A percentile compares a stretch with the other conserved stretches of the same genome.
These are phyloP conservation scores for Gloeostereum incarnatum DNA, from an alignment of 768 basidiomycete genomes.

Conservation along the genomic window DNA sequence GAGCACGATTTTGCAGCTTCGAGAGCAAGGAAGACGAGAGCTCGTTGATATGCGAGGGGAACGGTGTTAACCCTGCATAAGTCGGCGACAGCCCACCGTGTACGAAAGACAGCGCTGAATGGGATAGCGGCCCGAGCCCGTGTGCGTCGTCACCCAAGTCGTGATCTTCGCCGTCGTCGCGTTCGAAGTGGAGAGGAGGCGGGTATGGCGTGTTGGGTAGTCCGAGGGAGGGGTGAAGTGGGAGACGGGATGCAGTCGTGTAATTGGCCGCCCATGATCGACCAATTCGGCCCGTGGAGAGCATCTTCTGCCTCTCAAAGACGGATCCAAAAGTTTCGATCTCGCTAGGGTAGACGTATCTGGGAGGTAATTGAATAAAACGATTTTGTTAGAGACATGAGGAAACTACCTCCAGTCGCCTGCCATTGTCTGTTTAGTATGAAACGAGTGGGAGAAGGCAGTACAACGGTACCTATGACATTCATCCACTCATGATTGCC, in stretches of 20 bases:
- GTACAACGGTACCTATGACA: conserved; percentile 65
- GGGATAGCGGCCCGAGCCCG: conserved; percentile 45
- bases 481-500: conserved; percentile 99
- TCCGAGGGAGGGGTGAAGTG: conserved; percentile 65
- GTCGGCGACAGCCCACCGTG: conserved; percentile 85
- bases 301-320: conserved; percentile 58
- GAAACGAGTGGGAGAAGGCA: too few species aligned
- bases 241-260: conserved; percentile 71
- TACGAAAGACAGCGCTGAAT: conserved; percentile 83
- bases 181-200: conserved; percentile 23
- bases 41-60: conserved; percentile 76
- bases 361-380: conserved; percentile 15
- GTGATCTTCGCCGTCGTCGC: conserved; percentile 12
- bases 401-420: conserved; percentile 75
- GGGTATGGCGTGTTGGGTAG: conserved; percentile 56
- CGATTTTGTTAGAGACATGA: conserved; percentile 1
- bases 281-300: conserved; percentile 73
- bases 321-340: conserved; percentile 75
- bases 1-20: conserved; percentile 59
- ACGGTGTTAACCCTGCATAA: conserved; percentile 69
- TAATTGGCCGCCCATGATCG: conserved; percentile 82
- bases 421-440: too few species aligned
- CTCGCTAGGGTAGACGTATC: conserved; percentile 81
- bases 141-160: conserved; percentile 16
- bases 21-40: conserved; percentile 59